Base-by-base conservation (phyloP, 192 early-diverging fungal genomes). In the Coemansia interrupta region DNA sequence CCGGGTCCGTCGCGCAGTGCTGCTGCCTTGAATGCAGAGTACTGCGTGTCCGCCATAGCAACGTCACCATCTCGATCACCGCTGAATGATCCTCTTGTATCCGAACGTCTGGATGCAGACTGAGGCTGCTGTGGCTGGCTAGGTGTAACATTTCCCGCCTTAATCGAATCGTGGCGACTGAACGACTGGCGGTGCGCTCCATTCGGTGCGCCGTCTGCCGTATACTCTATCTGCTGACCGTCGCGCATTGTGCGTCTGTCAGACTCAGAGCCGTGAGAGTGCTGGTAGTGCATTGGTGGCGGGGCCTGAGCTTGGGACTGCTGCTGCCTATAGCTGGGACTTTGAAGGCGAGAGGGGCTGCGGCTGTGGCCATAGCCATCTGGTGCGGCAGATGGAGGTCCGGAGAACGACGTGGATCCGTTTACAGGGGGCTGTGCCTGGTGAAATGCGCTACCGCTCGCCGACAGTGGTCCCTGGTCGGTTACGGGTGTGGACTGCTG, bases 41-140 rank as follows among this genome's bases (percentile, higher is more conserved):
- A 59, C 36, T 45, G 56, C 0, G 45, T 26, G 5, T 78, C 75
- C 5, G 58, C 69, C 75, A 68, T 71, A 5, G 13, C 28, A 2
- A 72, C 61, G 29, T 72, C 75, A 29, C 69, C 69, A 55, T 72
- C 69, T 7, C 41, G 53, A 26, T 78, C 75, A 39, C 65, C 52
- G 8, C 39, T 42, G 17, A 55, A 55, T 12, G 39, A 55, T 12
- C 19, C 54, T 15, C 54, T 30, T 4, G 39, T 55, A 22, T 55
- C 54, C 20, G 54, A 40, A 26, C 54, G 54, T 15, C 20, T 20
- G 20, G 54, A 55, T 2, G 2, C 13, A 5, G 54, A 24, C 15
- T 55, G 54, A 22, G 18, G 36, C 19, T 36, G 32, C 32, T 36
- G 32, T 7, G 32, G 32, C 32, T 36, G 32, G 32, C 32, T 36